Evolutionary conservation across 495 filamentous ascomycete genomes (phyloP).

Genomic region (Beverwykella pulmonaria): DNA sequence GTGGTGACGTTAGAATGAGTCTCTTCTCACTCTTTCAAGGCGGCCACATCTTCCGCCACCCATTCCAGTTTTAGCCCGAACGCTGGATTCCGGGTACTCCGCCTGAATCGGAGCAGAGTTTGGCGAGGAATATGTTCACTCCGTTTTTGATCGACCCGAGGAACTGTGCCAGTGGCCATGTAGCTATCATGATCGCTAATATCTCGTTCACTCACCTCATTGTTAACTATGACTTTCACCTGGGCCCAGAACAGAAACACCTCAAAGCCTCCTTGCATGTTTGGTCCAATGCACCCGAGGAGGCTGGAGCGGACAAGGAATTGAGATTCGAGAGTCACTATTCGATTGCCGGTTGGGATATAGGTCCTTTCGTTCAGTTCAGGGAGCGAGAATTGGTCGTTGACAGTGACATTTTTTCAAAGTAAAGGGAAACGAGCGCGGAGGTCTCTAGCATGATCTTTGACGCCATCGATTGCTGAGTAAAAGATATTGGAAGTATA

Average conservation of each 20-base stretch:
- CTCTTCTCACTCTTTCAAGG: conserved; percentile 22
- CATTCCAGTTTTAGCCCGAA: conserved; percentile 15
- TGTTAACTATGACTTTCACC: conserved; percentile 16
- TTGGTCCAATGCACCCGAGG: conserved; percentile 19
- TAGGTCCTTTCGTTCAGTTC: not conserved
- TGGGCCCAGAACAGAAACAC: not conserved
- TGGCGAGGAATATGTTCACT: conserved; percentile 22
- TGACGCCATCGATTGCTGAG: too few species aligned
- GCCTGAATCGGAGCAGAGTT: conserved; percentile 11
- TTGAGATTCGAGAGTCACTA: conserved; percentile 7
- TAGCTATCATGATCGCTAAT: conserved; percentile 25
- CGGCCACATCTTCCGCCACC: conserved; percentile 16
- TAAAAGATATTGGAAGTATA: too few species aligned
- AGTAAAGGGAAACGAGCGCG: too few species aligned
- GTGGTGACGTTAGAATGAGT: conserved; percentile 16
- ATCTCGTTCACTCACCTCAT: conserved; percentile 11
- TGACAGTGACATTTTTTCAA: too few species aligned
- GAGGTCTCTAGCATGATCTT: too few species aligned
- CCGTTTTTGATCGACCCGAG: conserved; percentile 15
- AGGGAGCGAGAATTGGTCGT: not conserved
- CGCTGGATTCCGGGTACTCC: conserved; percentile 12
- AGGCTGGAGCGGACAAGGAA: conserved; percentile 4
- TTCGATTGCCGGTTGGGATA: not conserved
- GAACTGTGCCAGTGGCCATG: conserved; percentile 19
- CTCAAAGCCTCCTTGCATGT: not conserved